Base-by-base conservation (phyloP, 306 rosid genomes). In the Cucurbita pepo region DNA sequence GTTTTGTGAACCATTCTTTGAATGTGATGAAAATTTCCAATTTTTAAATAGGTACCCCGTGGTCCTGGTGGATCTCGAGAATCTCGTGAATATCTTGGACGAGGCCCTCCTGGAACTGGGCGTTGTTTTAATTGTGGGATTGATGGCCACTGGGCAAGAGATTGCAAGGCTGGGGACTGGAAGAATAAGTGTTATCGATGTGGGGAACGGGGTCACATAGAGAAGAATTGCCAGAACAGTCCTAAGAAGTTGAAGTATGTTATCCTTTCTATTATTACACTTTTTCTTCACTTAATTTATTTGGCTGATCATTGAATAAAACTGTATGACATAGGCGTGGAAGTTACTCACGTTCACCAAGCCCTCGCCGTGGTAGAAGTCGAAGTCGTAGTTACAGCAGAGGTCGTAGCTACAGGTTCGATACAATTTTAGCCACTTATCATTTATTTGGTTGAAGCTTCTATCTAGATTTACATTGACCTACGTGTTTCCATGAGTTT, bases 141-240 rank as follows among this genome's bases (percentile, higher is more conserved):
- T 52, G 88, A 84, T 53, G 88, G 88, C 43, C 88, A 84, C 71
- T 84, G 88, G 88, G 85, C 88, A 13, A 82, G 85, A 47, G 88
- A 84, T 60, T 84, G 88, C 80, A 84, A 84, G 56, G 88, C 88
- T 76, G 85, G 88, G 50, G 88, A 84, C 62, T 81, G 85, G 85
- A 84, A 84, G 69, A 84, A 84, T 60, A 84, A 81, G 78, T 84
- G 88, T 58, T 84, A 84, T 48, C 85, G 88, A 4, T 84, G 88
- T 22, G 88, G 85, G 40, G 88, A 84, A 10, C 76, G 88, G 13
- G 88, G 88, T 13, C 88, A 84, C 62, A 81, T 84, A 30, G 88
- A 84, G 63, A 84, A 84, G 67, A 81, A 84, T 43, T 84, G 88
- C 75, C 82, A 84, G 77, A 84, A 84, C 55, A 84, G 85, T 76